phyloP scores from a whole-genome alignment of 805 yeast genomes.

The Tetrapisispora arboricola region DNA sequence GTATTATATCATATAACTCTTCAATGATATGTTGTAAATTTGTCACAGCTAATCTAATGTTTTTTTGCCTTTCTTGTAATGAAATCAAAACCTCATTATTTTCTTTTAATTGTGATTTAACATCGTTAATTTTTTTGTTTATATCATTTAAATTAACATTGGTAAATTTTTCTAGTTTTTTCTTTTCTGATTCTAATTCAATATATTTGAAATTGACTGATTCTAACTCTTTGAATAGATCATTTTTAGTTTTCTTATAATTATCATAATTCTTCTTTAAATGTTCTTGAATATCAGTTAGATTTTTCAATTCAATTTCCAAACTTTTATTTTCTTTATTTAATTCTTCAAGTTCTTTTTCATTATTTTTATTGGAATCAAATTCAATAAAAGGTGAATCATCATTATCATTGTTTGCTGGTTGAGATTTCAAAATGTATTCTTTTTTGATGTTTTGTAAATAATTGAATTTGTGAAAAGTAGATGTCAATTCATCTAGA shows the following conservation, averaged over 20 bases:
- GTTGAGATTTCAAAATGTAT: constrained; percentile 10
- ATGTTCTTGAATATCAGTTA: constrained; percentile 53
- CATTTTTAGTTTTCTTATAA: constrained; percentile 54
- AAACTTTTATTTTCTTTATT: constrained; percentile 43
- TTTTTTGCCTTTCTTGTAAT: constrained; percentile 40
- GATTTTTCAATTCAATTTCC: constrained; percentile 50
- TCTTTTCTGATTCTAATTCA: constrained; percentile 49
- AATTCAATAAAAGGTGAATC: constrained; percentile 5
- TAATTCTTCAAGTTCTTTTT: constrained; percentile 32
- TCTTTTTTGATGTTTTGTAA: constrained; percentile 30
- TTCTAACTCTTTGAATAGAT: constrained; percentile 48
- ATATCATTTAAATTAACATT: constrained; percentile 51
- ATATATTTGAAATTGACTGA: constrained; percentile 46
- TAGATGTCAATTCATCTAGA: constrained; percentile 36
- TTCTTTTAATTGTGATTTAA: constrained; percentile 35
- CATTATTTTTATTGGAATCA: constrained; percentile 7
- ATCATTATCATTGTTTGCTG: constrained; percentile 18
- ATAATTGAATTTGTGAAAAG: constrained; percentile 33
- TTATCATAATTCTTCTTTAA: constrained; percentile 50
- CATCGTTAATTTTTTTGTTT: constrained; percentile 41
- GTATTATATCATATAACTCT: constrained; percentile 22
- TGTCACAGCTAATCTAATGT: constrained; percentile 44
- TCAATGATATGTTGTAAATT: constrained; percentile 37
- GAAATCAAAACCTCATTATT: constrained; percentile 32
- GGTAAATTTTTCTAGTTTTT: constrained; percentile 48